Base-by-base conservation (phyloP, 2,329 filamentous ascomycete genomes). In the Fusarium sp. region DNA sequence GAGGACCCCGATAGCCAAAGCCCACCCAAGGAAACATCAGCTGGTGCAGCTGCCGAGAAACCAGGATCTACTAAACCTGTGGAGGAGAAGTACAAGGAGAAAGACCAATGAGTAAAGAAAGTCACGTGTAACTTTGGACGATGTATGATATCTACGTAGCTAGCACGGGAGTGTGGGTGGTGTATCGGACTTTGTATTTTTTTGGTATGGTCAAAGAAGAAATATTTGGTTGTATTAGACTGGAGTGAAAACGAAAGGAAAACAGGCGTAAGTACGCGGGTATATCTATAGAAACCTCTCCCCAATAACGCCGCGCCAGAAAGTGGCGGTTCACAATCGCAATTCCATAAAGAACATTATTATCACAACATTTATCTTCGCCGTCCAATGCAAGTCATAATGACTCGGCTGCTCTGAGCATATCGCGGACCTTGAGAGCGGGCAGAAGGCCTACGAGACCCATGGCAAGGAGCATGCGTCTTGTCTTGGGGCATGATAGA, bases 1-100 rank as follows among this genome's bases (percentile, higher is more conserved):
- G 72, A 76, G 50, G 80, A 82, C 43, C 79, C 81, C 20, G 44
- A 51, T n/a, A 50, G 59, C 28, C 42, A 62, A 24, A 49, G 53
- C 14, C 62, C 70, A 4, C 38, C 39, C 7, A 59, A 64, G 36
- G 50, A 58, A n/a, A 56, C 47, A 20, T 56, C 68, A 23, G 66
- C 56, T n/a, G 67, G 65, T 28, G 32, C 59, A 19, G 62, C 54
- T 19, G 38, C 58, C 9, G 61, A 64, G 26, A 56, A 60, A 28
- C 47, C 60, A 52, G 63, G 46, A 12, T 53, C 55, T 21, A 62
- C 67, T 11, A 55, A 58, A 11, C 28, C 57, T 6, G 53, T 60
- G 32, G 62, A 69, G 43, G 56, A 52, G 15, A 71, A 70, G 62
- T 45, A 57, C 36, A 67, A 56, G 34, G 47, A 60, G 26, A 61